phyloP scores from a whole-genome alignment of 2,329 filamentous ascomycete species.

The Cordyceps tenuipes region DNA sequence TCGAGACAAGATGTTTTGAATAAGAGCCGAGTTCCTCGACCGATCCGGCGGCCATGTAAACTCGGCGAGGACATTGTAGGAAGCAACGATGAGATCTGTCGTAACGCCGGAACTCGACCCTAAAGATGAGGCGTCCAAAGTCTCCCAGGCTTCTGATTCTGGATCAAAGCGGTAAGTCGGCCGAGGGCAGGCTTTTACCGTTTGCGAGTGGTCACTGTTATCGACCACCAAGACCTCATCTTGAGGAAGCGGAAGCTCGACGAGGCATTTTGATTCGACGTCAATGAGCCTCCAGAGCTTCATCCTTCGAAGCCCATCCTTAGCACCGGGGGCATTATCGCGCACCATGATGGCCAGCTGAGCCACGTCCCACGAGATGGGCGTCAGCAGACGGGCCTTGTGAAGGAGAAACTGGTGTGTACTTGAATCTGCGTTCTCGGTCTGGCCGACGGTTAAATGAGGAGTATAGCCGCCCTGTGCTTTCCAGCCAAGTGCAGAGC shows the following conservation, averaged over 20 bases:
- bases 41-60: conserved; percentile 37
- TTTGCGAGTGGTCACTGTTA: neutral
- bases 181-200: neutral
- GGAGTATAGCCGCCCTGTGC: conserved; percentile 23
- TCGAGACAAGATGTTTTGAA: conserved; percentile 35
- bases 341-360: conserved; percentile 46
- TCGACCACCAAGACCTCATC: neutral
- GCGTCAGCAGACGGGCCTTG: conserved; percentile 42
- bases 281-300: conserved; percentile 45
- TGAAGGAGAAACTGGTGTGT: conserved; percentile 43
- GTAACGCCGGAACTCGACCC: neutral
- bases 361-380: conserved; percentile 38
- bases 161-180: conserved; percentile 1
- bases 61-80: conserved; percentile 46
- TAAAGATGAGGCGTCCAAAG: neutral
- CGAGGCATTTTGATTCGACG: conserved; percentile 15
- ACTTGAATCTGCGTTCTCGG: conserved; percentile 34
- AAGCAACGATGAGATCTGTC: conserved; percentile 32
- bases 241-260: neutral
- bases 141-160: neutral
- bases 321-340: conserved; percentile 25
- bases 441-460: conserved; percentile 56
- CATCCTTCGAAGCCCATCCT: conserved; percentile 39
- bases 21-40: conserved; percentile 33
- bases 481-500: conserved; percentile 27